Evolutionary conservation across 331 rosid genomes (phyloP), one percentile per base, ranked within the genome.

Genomic region (Stylosanthes scabra): DNA sequence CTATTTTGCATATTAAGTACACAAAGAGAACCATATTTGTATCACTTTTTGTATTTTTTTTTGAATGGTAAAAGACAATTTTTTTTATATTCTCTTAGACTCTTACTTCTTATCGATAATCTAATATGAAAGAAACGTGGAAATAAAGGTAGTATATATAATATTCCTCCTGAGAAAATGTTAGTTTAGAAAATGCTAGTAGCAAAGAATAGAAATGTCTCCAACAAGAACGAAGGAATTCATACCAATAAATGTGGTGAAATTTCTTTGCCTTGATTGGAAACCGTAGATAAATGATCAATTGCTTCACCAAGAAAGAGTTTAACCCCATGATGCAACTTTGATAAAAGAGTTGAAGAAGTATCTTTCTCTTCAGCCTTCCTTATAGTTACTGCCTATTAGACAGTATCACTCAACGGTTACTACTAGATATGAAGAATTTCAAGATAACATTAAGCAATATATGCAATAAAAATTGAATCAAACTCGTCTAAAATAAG

Each of bases 321-420:
- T 41, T 75, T 65, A 75, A 89, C 83, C 63, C 97, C 97, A 55
- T 70, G 71, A 76, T 92, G 91, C 80, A 92, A 80, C 89, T 92
- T 92, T 59, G 97, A 84, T 75, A 92, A 68, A 60, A 92, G 96
- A 80, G 91, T 78, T 6, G 80, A n/a, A 40, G 84, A 86, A 61
- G 76, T 83, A 13, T 89, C 92, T 72, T 86, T 92, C 79, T 81
- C 92, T 83, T 89, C 92, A 14, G 97, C 97, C 83, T 78, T 86
- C 86, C 81, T 89, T 59, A 74, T 72, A 29, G 97, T 81, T 55
- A 86, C 96, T 7, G 91, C 97, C 97, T 89, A 61, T 66, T 20
- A 72, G 34, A 75, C 27, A 78, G 71, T 59, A 78, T 58, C 7
- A 78, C 46, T 47, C 12, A 70, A 20, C 65, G 66, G 60, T 58